Conservation (phyloP, 179 eudicot genomes). For the Carnegiea gigantea region DNA sequence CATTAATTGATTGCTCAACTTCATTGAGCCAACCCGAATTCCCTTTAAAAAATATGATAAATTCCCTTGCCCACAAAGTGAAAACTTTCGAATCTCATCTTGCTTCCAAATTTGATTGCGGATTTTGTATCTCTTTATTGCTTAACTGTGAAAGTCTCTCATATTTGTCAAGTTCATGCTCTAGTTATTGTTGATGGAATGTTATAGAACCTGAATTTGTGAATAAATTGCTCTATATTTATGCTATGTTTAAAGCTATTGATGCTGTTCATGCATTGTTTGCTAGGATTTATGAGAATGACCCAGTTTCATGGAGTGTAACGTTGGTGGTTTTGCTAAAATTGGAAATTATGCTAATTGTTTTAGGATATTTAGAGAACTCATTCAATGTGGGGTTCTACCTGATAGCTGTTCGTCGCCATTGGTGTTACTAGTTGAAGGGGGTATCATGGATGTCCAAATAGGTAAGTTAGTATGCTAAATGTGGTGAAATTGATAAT, state of each 20-base stretch:
- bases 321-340: constrained; percentile 53
- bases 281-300: constrained; percentile 30
- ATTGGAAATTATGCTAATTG: constrained; percentile 33
- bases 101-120: constrained; percentile 23
- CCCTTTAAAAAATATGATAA: background rate
- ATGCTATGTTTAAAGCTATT: constrained; percentile 30
- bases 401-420: constrained; percentile 53
- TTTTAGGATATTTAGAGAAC: constrained; percentile 44
- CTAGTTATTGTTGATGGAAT: constrained; percentile 34
- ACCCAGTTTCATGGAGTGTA: constrained; percentile 49
- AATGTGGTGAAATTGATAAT: constrained; percentile 39
- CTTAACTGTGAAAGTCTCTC: constrained; percentile 34
- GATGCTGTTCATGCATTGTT: constrained; percentile 37
- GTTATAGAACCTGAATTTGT: constrained; percentile 16
- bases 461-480: constrained; percentile 53
- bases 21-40: constrained; percentile 10
- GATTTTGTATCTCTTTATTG: constrained; percentile 32
- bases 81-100: constrained; percentile 18
- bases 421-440: constrained; percentile 45
- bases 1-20: background rate
- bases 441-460: constrained; percentile 34
- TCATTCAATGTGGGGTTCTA: constrained; percentile 32
- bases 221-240: constrained; percentile 43
- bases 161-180: constrained; percentile 41
- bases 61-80: constrained; percentile 12